These are phyloP conservation scores for Leucocoprinus sp. DNA, from an alignment of 768 basidiomycete genomes.

Conservation along the genomic window DNA sequence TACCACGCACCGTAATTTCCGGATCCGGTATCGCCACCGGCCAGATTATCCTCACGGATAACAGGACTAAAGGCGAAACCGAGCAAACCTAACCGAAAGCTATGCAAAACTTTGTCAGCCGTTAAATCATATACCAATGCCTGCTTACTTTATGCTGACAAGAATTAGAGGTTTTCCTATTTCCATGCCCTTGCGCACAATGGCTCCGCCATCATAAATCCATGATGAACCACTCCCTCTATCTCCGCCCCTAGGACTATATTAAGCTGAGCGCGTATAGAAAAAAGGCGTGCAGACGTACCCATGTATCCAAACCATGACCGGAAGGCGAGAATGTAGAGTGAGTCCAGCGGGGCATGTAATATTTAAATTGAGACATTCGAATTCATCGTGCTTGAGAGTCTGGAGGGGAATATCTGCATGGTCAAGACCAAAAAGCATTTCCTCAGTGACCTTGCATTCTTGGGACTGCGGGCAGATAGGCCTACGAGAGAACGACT, in stretches of 20 bases:
- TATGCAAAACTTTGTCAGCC: constrained; percentile 19
- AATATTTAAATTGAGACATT: constrained; percentile 75
- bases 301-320: constrained; percentile 89
- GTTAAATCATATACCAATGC: neutral
- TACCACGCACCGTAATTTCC: constrained; percentile 63
- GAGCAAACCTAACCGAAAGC: constrained; percentile 71
- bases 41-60: constrained; percentile 59
- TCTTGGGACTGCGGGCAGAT: constrained; percentile 61
- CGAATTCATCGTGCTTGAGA: constrained; percentile 64
- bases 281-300: constrained; percentile 24
- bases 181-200: constrained; percentile 61
- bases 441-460: constrained; percentile 44
- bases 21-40: constrained; percentile 58
- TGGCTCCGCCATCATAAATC: constrained; percentile 66
- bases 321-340: constrained; percentile 49
- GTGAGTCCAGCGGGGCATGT: constrained; percentile 58
- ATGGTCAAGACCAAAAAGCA: constrained; percentile 50
- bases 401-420: constrained; percentile 45
- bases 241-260: constrained; percentile 50
- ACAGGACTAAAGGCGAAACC: constrained; percentile 65
- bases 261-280: constrained; percentile 10
- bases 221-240: constrained; percentile 69
- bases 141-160: constrained; percentile 66
- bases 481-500: constrained; percentile 34
- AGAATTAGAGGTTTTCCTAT: constrained; percentile 60